Evolutionary conservation across 2,329 filamentous ascomycete species (phyloP).

Genomic region (Gliomastix tumulicola): DNA sequence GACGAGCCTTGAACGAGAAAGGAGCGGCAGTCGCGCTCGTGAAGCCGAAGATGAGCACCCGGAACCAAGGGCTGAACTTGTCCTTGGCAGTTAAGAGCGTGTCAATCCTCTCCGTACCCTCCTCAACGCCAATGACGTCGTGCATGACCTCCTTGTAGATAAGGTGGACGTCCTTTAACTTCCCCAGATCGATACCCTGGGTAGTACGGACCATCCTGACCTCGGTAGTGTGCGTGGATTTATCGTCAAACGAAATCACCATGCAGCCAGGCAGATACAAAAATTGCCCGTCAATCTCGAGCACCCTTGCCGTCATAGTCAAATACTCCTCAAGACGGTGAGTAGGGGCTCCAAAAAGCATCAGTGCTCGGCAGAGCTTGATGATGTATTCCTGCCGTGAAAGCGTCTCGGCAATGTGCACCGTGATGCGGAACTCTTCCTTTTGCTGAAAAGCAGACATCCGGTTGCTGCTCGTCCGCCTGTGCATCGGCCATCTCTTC

Average conservation of each 20-base stretch:
- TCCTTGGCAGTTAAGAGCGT: constrained; percentile 45
- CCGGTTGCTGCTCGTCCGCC: constrained; percentile 26
- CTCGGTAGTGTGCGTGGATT: constrained; percentile 56
- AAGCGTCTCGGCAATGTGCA: constrained; percentile 59
- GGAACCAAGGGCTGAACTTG: constrained; percentile 43
- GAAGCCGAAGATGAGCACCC: constrained; percentile 63
- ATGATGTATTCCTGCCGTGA: constrained; percentile 76
- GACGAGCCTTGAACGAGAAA: constrained; percentile 66
- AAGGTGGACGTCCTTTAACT: constrained; percentile 52
- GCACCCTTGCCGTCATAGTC: constrained; percentile 73
- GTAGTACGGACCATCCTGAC: constrained; percentile 55
- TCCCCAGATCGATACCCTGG: constrained; percentile 54
- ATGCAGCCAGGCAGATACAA: constrained; percentile 86
- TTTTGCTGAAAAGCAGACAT: constrained; percentile 31
- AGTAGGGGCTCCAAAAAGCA: constrained; percentile 83
- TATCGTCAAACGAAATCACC: constrained; percentile 83
- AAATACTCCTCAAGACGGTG: constrained; percentile 88
- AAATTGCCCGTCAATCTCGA: constrained; percentile 84
- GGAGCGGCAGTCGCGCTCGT: constrained; percentile 67
- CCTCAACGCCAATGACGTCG: constrained; percentile 50
- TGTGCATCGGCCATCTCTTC: constrained; percentile 25
- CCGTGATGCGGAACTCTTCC: constrained; percentile 37
- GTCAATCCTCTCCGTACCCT: constrained; percentile 46
- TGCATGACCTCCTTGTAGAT: constrained; percentile 61
- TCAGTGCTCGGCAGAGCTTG: constrained; percentile 75